Base-by-base conservation (phyloP, 169 alveolate species). In the Eimeria maxima region DNA sequence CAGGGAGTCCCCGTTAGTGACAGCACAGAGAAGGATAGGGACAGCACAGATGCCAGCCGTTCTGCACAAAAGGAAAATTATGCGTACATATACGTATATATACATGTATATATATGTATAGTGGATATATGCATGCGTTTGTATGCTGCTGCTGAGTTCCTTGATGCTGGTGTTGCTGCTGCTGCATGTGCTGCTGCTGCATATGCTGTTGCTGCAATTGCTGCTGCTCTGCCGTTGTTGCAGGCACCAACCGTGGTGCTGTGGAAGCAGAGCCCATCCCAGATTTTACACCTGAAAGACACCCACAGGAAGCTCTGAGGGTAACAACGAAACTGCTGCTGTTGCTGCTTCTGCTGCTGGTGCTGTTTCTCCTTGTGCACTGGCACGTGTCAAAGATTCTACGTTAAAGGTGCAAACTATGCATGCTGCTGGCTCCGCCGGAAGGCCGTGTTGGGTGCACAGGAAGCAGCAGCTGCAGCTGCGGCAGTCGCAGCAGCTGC, bases 291-390 rank as follows among this genome's bases (percentile, higher is more conserved):
- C 89, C 91, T n/a, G 91, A 83, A n/a, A 4, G 74, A n/a, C 50
- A 83, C 16, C 91, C 91, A 5, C 53, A 83, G 18, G 91, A 83
- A 13, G 91, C 91, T 83, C 71, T 83, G 42, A 47, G 78, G 57
- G 78, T 57, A 87, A 33, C n/a, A 10, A 2, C 22, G 92, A n/a
- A 33, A 29, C 60, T 83, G 55, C 8, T 29, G 83, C 67, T 24
- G 74, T 38, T 83, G 92, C 55, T 83, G 78, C 57, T 27, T 6
- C 38, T 27, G 71, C 76, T 27, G 47, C 29, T 55, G 76, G 57
- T 78, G 65, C 60, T 78, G 67, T 14, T 78, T 65, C 44, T 45
- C 42, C 67, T n/a, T 33, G 55, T 73, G 22, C 74, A 24, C 74
- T 38, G n/a, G 29, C 73, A 65, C 7, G 74, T 65, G 38, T 6